Evolutionary conservation across 768 basidiomycete species (phyloP).

Genomic region (Hortiboletus campestris): DNA sequence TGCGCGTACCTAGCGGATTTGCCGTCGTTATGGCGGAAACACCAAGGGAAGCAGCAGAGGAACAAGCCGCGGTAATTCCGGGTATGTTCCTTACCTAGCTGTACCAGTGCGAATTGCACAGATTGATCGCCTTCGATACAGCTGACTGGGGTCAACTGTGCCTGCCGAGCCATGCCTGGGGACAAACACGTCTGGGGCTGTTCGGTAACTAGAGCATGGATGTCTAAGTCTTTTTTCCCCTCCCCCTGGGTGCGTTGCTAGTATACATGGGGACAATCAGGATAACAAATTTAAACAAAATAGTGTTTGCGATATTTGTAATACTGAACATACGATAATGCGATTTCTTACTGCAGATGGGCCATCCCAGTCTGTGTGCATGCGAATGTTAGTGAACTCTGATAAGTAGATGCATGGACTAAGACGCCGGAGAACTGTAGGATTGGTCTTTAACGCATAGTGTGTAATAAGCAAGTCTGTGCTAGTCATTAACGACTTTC

Average conservation of each 20-base stretch:
- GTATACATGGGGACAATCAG: background rate
- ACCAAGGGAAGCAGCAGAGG: background rate
- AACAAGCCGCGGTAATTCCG: conserved; percentile 19
- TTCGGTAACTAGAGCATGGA: background rate
- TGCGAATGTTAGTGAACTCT: too few relatives aligned
- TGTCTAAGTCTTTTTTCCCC: background rate
- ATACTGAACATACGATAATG: background rate
- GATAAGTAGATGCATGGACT: too few relatives aligned
- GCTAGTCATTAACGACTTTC: too few relatives aligned
- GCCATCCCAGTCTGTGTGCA: background rate
- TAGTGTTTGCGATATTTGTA: background rate
- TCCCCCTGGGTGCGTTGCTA: background rate
- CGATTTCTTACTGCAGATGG: background rate
- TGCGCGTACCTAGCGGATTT: conserved; percentile 18
- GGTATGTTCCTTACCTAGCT: conserved; percentile 4
- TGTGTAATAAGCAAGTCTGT: too few relatives aligned
- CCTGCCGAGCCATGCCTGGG: background rate
- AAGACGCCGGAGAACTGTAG: background rate
- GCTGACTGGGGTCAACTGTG: conserved; percentile 24
- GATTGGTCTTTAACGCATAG: too few relatives aligned
- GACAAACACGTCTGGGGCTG: background rate
- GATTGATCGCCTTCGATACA: conserved; percentile 2
- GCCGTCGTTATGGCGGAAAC: conserved; percentile 32
- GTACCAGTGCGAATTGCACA: too few relatives aligned
- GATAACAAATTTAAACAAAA: background rate